Conservation (phyloP, 1,284 basidiomycete species). For the Cryptococcus wingfieldii region DNA sequence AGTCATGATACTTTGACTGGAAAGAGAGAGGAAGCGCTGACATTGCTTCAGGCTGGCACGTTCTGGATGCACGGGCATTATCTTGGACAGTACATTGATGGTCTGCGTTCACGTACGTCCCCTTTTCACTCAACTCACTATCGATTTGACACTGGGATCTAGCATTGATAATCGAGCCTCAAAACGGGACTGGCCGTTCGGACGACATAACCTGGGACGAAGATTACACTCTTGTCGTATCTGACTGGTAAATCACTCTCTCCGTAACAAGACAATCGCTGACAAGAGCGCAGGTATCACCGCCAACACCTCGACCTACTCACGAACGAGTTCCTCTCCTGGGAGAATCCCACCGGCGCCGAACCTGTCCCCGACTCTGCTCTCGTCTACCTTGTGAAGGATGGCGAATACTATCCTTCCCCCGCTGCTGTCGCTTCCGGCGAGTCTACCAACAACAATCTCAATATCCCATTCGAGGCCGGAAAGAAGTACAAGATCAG, state of each 20-base stretch:
- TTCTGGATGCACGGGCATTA: conserved; percentile 49
- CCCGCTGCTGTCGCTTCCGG: conserved; percentile 47
- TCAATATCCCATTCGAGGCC: conserved; percentile 73
- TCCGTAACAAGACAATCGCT: background rate
- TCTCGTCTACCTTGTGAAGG: conserved; percentile 74
- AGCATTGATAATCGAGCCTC: conserved; percentile 67
- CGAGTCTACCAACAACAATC: conserved; percentile 72
- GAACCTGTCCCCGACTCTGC: conserved; percentile 84
- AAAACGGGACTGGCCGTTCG: conserved; percentile 48
- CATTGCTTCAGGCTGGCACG: conserved; percentile 32
- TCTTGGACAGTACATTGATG: conserved; percentile 75
- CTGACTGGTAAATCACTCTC: conserved; percentile 66
- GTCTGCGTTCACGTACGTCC: conserved; percentile 41
- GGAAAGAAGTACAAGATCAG: conserved; percentile 68
- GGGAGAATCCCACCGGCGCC: conserved; percentile 56
- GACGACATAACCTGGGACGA: conserved; percentile 68
- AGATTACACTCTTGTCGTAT: conserved; percentile 79
- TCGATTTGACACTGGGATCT: background rate
- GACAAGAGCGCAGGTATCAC: conserved; percentile 51
- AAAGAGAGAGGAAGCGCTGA: background rate
- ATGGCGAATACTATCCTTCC: conserved; percentile 61
- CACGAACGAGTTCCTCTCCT: conserved; percentile 67
- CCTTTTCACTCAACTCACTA: background rate
- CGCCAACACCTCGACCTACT: conserved; percentile 61
- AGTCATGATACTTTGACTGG: too few relatives aligned